Percentiles rank a stretch among this genome's conserved stretches.
Conservation (phyloP, 2,329 filamentous ascomycete species). For the Periconia sp. region DNA sequence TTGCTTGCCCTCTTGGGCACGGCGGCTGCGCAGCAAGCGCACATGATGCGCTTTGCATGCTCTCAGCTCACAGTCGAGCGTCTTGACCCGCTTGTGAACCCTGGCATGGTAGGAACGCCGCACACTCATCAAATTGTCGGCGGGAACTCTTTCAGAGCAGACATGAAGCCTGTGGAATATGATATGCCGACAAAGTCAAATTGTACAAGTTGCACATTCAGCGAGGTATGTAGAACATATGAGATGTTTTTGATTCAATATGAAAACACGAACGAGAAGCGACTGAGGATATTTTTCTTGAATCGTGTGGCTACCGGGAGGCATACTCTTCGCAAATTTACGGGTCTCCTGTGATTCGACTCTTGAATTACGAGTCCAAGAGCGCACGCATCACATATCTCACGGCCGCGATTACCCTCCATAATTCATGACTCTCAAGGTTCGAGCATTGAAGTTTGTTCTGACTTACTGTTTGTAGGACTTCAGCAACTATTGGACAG, state of each 20-base stretch:
- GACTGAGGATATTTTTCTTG: no score
- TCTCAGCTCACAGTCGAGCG: slow-evolving; percentile 37
- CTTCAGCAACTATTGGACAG: slow-evolving; percentile 38
- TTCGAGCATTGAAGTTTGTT: no score
- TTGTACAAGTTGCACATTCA: slow-evolving; percentile 39
- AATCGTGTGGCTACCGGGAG: no score
- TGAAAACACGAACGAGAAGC: no score
- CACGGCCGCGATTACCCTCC: no score
- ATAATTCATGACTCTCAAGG: no score
- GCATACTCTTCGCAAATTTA: no score
- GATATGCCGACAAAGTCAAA: slow-evolving; percentile 25
- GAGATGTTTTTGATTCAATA: no score
- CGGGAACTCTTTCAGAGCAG: slow-evolving; percentile 27
- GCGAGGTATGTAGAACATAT: slow-evolving; percentile 24
- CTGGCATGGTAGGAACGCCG: slow-evolving; percentile 30
- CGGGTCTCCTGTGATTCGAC: no score
- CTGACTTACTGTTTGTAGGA: no score
- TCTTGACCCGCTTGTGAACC: slow-evolving; percentile 36
- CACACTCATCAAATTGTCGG: slow-evolving; percentile 38
- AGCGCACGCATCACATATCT: no score
- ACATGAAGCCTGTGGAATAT: slow-evolving; percentile 34
- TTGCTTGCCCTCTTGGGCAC: slow-evolving; percentile 10
- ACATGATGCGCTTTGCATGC: slow-evolving; percentile 34
- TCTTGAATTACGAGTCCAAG: no score
- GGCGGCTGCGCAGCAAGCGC: slow-evolving; percentile 14